Base-by-base conservation (phyloP, 2,329 filamentous ascomycete genomes). In the Nemania sp. region DNA sequence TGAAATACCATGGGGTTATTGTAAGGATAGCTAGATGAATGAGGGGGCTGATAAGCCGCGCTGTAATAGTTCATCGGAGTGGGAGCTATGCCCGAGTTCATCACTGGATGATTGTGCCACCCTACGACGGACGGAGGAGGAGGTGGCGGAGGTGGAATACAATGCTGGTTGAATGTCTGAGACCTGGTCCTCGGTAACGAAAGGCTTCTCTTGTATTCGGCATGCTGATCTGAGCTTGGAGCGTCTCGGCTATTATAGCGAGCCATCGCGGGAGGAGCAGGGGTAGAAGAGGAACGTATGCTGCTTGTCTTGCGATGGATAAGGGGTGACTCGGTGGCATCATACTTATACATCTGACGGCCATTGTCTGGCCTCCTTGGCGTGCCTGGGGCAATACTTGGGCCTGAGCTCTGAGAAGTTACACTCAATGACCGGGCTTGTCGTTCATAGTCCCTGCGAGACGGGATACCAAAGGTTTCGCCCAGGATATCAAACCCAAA, bases 401-500 rank as follows among this genome's bases (percentile, higher is more conserved):
- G 47, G 26, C 70, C 67, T 26, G 70, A 70, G n/a, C 51, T 70
- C 47, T 72, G 71, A 22, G 73, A 72, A 13, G 32, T 53, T 1
- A 58, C 58, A 56, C 69, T 73, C 20, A 49, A n/a, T 24, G 51
- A 64, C 22, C 72, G 70, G n/a, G 45, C 26, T 15, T 43, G 60
- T 38, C 61, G 67, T 53, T 77, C 73, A 29, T 71, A 70, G 18
- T 76, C 72, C 11, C 45, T 61, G 24, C 73, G 74, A 51, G 75
- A 77, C 18, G 73, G 70, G 29, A 76, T 59, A 13, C 74, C 74
- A 13, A 77, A 67, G 56, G 56, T 70, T 32, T 77, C 70, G 52
- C 72, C 73, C 1, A 77, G 62, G 7, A 75, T 53, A 57, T 75
- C 75, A 27, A 77, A 76, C 10, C 73, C 76, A 26, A 64, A 66